A percentile compares a stretch with the other conserved stretches of the same genome.
Evolutionary conservation across 2,329 filamentous ascomycete species (phyloP).

Genomic region (Aureobasidium subglaciale): DNA sequence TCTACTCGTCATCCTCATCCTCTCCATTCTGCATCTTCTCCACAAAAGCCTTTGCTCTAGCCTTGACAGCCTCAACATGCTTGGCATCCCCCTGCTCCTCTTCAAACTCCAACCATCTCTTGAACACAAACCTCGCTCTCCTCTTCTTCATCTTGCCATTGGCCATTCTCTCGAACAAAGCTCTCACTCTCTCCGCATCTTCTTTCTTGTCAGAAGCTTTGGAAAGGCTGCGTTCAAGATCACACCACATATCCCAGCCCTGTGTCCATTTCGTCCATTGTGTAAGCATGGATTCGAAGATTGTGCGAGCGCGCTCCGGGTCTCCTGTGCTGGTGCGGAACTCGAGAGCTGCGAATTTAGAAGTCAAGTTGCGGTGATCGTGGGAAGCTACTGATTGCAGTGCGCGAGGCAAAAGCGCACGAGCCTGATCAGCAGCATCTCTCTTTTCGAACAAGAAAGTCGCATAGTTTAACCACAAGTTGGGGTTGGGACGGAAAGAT

Average conservation of each 20-base stretch:
- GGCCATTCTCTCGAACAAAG: constrained; percentile 71
- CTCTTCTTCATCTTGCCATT: constrained; percentile 63
- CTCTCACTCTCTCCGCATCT: constrained; percentile 50
- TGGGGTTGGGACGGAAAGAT: constrained; percentile 63
- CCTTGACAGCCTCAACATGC: constrained; percentile 62
- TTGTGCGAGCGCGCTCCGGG: constrained; percentile 82
- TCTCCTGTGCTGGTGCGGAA: constrained; percentile 71
- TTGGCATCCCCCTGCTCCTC: constrained; percentile 60
- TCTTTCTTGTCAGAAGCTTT: constrained; percentile 42
- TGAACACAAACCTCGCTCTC: constrained; percentile 81
- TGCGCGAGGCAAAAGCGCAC: constrained; percentile 72
- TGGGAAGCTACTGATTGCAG: constrained; percentile 70
- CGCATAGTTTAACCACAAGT: constrained; percentile 91
- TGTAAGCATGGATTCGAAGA: constrained; percentile 81
- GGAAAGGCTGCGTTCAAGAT: constrained; percentile 61
- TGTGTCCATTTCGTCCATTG: constrained; percentile 86
- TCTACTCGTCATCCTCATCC: constrained; percentile 21
- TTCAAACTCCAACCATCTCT: constrained; percentile 87
- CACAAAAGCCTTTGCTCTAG: constrained; percentile 64
- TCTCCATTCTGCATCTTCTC: constrained; percentile 36
- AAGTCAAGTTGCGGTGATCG: constrained; percentile 66
- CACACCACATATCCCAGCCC: constrained; percentile 85
- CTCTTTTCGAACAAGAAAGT: constrained; percentile 78
- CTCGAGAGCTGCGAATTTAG: constrained; percentile 86
- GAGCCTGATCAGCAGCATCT: constrained; percentile 63